Conservation (phyloP, 768 basidiomycete genomes). For the Suillus tomentosus region DNA sequence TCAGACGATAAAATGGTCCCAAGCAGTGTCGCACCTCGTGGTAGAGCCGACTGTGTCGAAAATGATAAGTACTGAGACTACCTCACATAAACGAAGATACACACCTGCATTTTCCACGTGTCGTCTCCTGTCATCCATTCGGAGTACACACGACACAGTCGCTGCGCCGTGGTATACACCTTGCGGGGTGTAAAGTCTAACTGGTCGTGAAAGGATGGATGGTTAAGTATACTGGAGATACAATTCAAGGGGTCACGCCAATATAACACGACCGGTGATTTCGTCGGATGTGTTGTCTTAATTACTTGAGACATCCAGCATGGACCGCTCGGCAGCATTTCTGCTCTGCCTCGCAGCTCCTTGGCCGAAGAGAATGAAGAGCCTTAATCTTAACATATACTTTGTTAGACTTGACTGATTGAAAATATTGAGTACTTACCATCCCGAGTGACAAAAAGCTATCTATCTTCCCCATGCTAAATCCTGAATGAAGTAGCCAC, state of each 20-base stretch:
- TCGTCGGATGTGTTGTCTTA: accelerated
- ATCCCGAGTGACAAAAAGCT: background rate
- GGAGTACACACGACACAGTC: slow-evolving; percentile 15
- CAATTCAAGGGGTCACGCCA: background rate
- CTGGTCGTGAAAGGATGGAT: slow-evolving; percentile 19
- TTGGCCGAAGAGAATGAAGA: no score
- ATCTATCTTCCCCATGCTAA: background rate
- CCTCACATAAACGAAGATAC: background rate
- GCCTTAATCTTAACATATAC: no score
- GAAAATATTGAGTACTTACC: background rate
- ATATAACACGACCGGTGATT: background rate
- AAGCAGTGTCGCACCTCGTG: slow-evolving; percentile 20
- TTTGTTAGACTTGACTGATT: background rate
- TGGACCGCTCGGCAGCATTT: no score
- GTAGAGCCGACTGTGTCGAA: slow-evolving; percentile 15
- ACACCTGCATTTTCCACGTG: slow-evolving; percentile 20
- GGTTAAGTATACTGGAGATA: background rate
- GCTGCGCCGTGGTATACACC: slow-evolving; percentile 13
- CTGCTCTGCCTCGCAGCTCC: no score
- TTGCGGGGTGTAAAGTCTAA: slow-evolving; percentile 22
- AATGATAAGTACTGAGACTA: background rate
- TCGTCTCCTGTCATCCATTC: slow-evolving; percentile 24
- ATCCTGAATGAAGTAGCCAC: background rate
- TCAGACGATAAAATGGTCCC: slow-evolving; percentile 32
- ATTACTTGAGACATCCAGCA: no score